A percentile compares a stretch with the other conserved stretches of the same genome.
phyloP scores from a whole-genome alignment of 306 rosid species.

The Vicia faba region DNA sequence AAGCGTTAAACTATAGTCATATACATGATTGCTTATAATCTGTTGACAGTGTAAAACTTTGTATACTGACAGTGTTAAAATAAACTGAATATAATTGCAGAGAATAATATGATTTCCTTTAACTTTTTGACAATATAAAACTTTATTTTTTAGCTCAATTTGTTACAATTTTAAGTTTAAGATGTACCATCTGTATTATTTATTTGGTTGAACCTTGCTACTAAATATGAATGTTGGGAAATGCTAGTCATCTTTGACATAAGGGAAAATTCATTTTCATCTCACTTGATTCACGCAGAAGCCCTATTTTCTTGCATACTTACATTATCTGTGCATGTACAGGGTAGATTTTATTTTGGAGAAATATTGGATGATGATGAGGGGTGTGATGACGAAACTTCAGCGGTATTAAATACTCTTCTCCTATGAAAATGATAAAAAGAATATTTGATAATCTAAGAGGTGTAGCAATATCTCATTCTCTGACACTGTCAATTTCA shows the following conservation, averaged over 20 bases:
- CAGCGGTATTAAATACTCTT: slow-evolving; percentile 60
- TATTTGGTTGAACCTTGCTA: slow-evolving; percentile 26
- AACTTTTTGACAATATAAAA: not conserved
- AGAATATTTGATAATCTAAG: not conserved
- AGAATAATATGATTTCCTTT: slow-evolving; percentile 28
- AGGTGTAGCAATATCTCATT: slow-evolving; percentile 26
- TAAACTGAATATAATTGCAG: slow-evolving; percentile 13
- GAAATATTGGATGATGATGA: slow-evolving; percentile 57
- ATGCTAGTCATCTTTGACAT: slow-evolving; percentile 29
- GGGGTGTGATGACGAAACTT: slow-evolving; percentile 75
- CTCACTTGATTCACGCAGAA: slow-evolving; percentile 11
- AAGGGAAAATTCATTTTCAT: slow-evolving; percentile 19
- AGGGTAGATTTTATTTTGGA: slow-evolving; percentile 99
- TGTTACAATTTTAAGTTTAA: slow-evolving; percentile 5
- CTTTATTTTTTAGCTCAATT: no score
- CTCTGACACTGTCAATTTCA: slow-evolving; percentile 46
- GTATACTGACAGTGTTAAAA: not conserved
- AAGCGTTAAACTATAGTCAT: not conserved
- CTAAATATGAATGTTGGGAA: slow-evolving; percentile 11
- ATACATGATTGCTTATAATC: not conserved
- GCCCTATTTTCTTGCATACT: slow-evolving; percentile 19
- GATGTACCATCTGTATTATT: slow-evolving; percentile 14
- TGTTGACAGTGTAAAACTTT: not conserved
- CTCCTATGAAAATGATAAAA: slow-evolving; percentile 13
- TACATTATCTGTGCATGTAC: slow-evolving; percentile 43